Evolutionary conservation across 2,329 filamentous ascomycete genomes (phyloP).

Genomic region (Xylaria sp.): DNA sequence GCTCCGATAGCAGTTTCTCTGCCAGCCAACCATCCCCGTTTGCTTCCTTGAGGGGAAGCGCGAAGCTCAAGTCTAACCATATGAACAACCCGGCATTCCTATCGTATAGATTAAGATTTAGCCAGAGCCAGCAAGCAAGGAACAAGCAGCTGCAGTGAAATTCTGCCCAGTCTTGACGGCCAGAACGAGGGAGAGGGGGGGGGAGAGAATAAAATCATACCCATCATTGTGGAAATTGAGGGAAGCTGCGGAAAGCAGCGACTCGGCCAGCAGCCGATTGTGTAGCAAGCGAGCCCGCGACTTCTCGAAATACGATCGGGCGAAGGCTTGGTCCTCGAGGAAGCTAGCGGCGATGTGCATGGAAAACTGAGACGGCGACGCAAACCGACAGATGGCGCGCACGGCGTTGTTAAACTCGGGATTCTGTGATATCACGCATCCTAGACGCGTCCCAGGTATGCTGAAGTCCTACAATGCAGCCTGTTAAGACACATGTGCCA

Average conservation of each 20-base stretch:
- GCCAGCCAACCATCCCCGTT: conserved; percentile 42
- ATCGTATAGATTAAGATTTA: not conserved
- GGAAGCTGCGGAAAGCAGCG: conserved; percentile 36
- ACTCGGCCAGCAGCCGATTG: conserved; percentile 34
- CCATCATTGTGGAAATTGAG: conserved; percentile 39
- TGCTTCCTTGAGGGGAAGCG: conserved; percentile 37
- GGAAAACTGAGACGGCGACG: conserved; percentile 41
- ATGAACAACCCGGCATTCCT: conserved; percentile 43
- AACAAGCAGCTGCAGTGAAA: not conserved
- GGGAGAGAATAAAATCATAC: conserved; percentile 22
- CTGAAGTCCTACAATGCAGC: conserved; percentile 37
- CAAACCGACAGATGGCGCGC: conserved; percentile 41
- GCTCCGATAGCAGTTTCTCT: conserved; percentile 37
- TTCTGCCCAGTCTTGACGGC: not conserved
- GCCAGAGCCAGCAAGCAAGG: not conserved
- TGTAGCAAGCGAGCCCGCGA: conserved; percentile 28
- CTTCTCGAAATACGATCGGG: conserved; percentile 37
- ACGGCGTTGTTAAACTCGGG: conserved; percentile 37
- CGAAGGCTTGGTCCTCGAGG: conserved; percentile 39
- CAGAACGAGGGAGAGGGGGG: too few relatives aligned
- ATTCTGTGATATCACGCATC: conserved; percentile 42
- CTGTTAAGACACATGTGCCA: conserved; percentile 14
- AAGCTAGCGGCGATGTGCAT: conserved; percentile 42
- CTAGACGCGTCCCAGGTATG: conserved; percentile 39
- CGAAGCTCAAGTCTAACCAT: conserved; percentile 40